These are phyloP conservation scores for Leishmania turanica DNA, from an alignment of 208 protist genomes.

Conservation along the genomic window DNA sequence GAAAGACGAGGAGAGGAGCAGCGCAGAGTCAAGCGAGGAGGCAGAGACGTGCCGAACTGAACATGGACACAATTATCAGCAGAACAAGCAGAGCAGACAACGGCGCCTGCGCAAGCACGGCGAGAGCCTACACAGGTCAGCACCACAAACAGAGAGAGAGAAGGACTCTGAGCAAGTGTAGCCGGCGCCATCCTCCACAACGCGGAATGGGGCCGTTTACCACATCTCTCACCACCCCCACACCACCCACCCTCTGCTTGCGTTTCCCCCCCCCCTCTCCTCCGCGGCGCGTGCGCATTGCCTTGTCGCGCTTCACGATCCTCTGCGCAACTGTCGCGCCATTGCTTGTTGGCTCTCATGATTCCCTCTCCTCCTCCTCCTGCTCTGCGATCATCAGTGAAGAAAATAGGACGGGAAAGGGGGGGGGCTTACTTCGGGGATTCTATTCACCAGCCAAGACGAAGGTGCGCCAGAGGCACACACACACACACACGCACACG, in stretches of 20 bases:
- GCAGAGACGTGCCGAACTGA: background rate
- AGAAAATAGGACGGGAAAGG: no score
- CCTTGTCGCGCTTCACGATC: background rate
- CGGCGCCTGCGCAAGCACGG: background rate
- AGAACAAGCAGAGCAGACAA: background rate
- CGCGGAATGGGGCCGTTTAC: background rate
- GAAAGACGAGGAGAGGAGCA: background rate
- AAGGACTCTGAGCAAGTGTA: background rate
- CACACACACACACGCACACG: no score
- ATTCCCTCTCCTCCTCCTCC: no score
- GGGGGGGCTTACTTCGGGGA: no score
- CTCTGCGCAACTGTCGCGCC: no score
- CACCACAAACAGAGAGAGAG: background rate
- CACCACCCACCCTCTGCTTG: background rate
- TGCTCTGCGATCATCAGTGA: no score
- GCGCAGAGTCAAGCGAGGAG: background rate
- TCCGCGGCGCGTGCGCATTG: background rate
- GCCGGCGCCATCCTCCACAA: background rate
- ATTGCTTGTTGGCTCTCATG: no score
- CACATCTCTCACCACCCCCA: background rate
- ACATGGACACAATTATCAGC: background rate
- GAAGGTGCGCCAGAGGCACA: no score
- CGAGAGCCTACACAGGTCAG: background rate
- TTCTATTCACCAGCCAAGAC: no score
- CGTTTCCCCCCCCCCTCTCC: no score